Base-by-base conservation (phyloP, 2,329 filamentous ascomycete species). In the Graphium sp. region DNA sequence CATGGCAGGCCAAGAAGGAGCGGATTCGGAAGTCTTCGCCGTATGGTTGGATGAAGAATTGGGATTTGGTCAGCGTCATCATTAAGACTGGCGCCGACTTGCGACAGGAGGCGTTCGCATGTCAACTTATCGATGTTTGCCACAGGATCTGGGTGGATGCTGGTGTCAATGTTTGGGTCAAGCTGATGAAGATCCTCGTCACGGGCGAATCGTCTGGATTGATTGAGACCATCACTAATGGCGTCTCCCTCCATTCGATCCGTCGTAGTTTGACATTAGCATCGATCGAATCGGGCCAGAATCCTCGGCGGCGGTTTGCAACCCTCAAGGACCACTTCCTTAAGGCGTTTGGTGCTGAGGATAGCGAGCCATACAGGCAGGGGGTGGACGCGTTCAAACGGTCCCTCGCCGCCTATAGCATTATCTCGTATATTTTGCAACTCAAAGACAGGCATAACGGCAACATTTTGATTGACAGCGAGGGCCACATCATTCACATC, bases 31-130 rank as follows among this genome's bases (percentile, higher is more conserved):
- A 79, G 41, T 79, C 79, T 2, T 87, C 80, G 1, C 81, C 81
- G 1, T 89, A 85, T 44, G 81, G 81, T 7, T 83, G 78, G 71
- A 82, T 84, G 74, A 81, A 81, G 54, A 87, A 84, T 44, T 89
- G 81, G 81, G 81, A 89, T 43, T 62, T 89, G 15, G 62, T 89
- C 36, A 85, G 78, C 44, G 80, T 89, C 34, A 89, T 89, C 44
- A 76, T 89, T 41, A 89, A 89, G 56, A 89, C 81, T 8, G 80
- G 81, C 3, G 77, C 77, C 3, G 80, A 89, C 50, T 56, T 89
- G 35, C 66, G 81, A 28, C 81, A 89, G 53, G 81, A 89, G 51
- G 80, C 81, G 0, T 89, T 89, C 49, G 81, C 81, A 6, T 87
- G 80, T 46, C 81, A 89, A 52, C 64, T 89, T 24, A 89, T 89